These are phyloP conservation scores for Tricholoma terreum DNA, from an alignment of 768 basidiomycete genomes.

Conservation along the genomic window DNA sequence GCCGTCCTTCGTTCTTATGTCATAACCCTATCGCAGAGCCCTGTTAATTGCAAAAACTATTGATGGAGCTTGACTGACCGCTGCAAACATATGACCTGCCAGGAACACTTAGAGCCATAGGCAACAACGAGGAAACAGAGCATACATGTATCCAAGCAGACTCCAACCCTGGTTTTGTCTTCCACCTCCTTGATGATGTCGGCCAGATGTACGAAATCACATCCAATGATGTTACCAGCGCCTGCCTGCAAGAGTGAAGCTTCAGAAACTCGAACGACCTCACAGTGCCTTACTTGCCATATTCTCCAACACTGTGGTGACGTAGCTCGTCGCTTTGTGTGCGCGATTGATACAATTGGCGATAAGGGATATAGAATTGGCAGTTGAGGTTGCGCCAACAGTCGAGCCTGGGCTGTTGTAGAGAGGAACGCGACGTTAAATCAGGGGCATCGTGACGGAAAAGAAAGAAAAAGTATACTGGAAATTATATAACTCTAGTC, in stretches of 20 bases:
- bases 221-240: slow-evolving; percentile 74
- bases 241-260: slow-evolving; percentile 58
- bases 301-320: slow-evolving; percentile 75
- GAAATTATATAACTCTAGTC: slow-evolving; percentile 75
- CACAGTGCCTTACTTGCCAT: slow-evolving; percentile 51
- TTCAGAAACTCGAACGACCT: neutral
- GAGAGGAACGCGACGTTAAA: neutral
- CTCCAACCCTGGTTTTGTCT: slow-evolving; percentile 72
- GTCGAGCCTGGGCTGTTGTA: slow-evolving; percentile 70
- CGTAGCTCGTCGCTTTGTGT: slow-evolving; percentile 52
- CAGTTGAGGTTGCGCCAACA: slow-evolving; percentile 60
- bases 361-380: slow-evolving; percentile 59
- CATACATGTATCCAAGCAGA: slow-evolving; percentile 85
- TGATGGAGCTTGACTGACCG: slow-evolving; percentile 40
- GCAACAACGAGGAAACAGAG: slow-evolving; percentile 1
- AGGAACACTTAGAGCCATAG: neutral
- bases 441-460: neutral
- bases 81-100: slow-evolving; percentile 74
- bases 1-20: slow-evolving; percentile 67
- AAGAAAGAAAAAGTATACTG: slow-evolving; percentile 53
- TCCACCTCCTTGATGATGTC: slow-evolving; percentile 67
- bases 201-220: slow-evolving; percentile 62
- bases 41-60: neutral
- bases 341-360: slow-evolving; percentile 75
- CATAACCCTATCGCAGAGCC: slow-evolving; percentile 58